A percentile compares a stretch with the other conserved stretches of the same genome.
phyloP scores from a whole-genome alignment of 495 filamentous ascomycete species.

The Trichoderma erinaceum region DNA sequence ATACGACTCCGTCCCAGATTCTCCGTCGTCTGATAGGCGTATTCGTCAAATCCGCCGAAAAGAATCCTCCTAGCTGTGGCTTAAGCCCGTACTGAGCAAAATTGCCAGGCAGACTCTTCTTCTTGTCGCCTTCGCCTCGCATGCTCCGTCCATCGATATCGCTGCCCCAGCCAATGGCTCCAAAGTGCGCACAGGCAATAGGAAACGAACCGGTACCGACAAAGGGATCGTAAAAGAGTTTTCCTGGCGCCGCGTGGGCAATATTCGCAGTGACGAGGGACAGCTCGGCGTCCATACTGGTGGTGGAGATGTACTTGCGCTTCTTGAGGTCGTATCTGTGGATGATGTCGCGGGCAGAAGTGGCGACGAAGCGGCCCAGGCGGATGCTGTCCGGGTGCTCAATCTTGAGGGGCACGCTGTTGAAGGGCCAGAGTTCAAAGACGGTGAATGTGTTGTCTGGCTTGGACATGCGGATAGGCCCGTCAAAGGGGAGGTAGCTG shows the following conservation, averaged over 20 bases:
- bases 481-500: slow-evolving; percentile 66
- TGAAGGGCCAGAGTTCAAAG: slow-evolving; percentile 68
- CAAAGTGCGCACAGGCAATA: slow-evolving; percentile 82
- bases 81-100: slow-evolving; percentile 76
- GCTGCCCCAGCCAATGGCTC: slow-evolving; percentile 69
- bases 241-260: slow-evolving; percentile 71
- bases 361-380: slow-evolving; percentile 62
- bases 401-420: slow-evolving; percentile 36
- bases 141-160: slow-evolving; percentile 92
- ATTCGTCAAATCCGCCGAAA: slow-evolving; percentile 85
- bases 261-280: slow-evolving; percentile 90
- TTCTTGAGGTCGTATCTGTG: slow-evolving; percentile 85
- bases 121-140: slow-evolving; percentile 52
- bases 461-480: slow-evolving; percentile 64
- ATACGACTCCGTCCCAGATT: slow-evolving; percentile 86
- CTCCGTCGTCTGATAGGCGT: slow-evolving; percentile 58
- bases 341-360: slow-evolving; percentile 58
- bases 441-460: slow-evolving; percentile 70
- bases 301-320: slow-evolving; percentile 86
- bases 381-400: slow-evolving; percentile 55
- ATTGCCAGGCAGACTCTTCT: slow-evolving; percentile 60
- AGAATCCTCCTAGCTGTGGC: slow-evolving; percentile 61
- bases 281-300: slow-evolving; percentile 93
- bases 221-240: slow-evolving; percentile 87
- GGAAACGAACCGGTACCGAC: slow-evolving; percentile 90